Evolutionary conservation across 768 basidiomycete genomes (phyloP), one percentile per base, ranked within the genome.

Genomic region (Pulveroboletus ravenelii): DNA sequence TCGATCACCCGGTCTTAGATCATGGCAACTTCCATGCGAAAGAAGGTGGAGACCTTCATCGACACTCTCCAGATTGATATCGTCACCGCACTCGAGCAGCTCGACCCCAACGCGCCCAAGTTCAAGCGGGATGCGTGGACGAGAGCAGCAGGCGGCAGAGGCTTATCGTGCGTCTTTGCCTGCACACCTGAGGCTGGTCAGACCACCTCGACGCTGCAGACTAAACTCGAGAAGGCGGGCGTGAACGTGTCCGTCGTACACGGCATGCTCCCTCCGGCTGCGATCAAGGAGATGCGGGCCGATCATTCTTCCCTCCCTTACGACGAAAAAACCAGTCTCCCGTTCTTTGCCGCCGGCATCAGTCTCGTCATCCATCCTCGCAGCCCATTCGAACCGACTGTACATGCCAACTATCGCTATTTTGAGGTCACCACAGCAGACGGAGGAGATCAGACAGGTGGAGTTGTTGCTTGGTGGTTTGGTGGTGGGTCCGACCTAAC

Each of bases 371-470:
- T 98, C 15, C 95, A 99, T 67, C 95, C 95, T 0, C 79, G 85
- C 47, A 96, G 93, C 71, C 96, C 95, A 4, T 82, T 91, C 62
- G 87, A 89, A 14, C 93, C 96, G 9, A 97, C 95, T 18, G 85
- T 92, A 6, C 95, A 99, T 67, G 83, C 89, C 51, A 99, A 99
- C 68, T 96, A 94, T 62, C 89, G 96, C 48, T 98, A 97, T 70
- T 99, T 99, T 63, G 95, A 98, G 69, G 82, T 96, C 56, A 85
- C 84, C 3, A 55, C 71, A 73, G 59, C 59, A 1, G 55, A 56
- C 4, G 64, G 62, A 20, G 68, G 69, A 34, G 70, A 70, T 3
- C 64, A 65, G 47, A 63, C 71, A 23, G 76, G 78, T 8, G 77
- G 79, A 56, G 70, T 89, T 17, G 70, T 93, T 37, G 85, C 93